Percentiles rank a stretch among this genome's conserved stretches.
Evolutionary conservation across 768 basidiomycete genomes (phyloP).

Genomic region (Suillus subaureus): DNA sequence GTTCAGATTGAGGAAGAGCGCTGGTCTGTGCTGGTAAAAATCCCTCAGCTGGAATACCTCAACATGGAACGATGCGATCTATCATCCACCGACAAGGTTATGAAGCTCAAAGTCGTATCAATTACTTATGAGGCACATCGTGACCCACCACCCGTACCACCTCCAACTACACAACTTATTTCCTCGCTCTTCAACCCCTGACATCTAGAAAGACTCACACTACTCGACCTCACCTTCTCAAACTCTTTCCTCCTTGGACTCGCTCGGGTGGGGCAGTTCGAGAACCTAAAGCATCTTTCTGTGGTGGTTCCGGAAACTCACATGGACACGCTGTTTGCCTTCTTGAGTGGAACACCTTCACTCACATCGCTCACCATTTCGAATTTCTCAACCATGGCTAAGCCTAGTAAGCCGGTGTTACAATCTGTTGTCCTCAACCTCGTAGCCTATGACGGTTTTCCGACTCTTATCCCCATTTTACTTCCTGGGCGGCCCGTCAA

Average conservation of each 20-base stretch:
- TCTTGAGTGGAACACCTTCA: neutral
- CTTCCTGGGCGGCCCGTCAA: neutral
- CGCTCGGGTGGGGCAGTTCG: neutral
- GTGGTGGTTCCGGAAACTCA: neutral
- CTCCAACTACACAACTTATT: neutral
- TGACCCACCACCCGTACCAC: neutral
- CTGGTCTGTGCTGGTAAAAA: neutral
- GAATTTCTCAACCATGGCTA: neutral
- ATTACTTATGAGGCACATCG: neutral
- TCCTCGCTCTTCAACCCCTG: neutral
- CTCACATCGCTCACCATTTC: slow-evolving; percentile 5
- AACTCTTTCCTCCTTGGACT: neutral
- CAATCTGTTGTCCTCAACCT: neutral
- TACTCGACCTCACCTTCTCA: slow-evolving; percentile 3
- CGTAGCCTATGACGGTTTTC: neutral
- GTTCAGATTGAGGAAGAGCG: neutral
- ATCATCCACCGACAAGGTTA: neutral
- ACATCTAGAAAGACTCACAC: neutral
- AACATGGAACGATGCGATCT: neutral
- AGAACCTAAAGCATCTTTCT: slow-evolving; percentile 1
- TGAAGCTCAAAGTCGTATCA: slow-evolving; percentile 2
- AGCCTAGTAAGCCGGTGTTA: neutral
- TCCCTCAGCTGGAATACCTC: neutral
- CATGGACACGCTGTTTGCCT: neutral
- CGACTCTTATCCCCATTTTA: neutral